These are phyloP conservation scores for Saxispiralis lemnorum DNA, from an alignment of 495 filamentous ascomycete genomes.

Conservation along the genomic window DNA sequence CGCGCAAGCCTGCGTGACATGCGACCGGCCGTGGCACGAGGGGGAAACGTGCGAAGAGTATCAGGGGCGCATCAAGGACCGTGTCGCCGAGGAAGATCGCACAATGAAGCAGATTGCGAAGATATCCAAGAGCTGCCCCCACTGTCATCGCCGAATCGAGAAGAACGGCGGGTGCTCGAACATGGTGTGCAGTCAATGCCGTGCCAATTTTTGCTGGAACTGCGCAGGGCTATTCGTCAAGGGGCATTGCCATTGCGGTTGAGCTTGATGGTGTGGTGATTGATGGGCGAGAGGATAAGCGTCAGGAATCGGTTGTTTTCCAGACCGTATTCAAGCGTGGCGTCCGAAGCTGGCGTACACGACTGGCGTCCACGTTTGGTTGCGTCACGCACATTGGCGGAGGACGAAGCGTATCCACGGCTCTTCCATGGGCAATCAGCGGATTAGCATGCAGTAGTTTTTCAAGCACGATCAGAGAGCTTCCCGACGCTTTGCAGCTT, in stretches of 20 bases:
- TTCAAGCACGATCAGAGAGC: no score
- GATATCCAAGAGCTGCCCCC: conserved; percentile 19
- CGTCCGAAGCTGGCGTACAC: no score
- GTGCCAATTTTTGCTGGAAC: conserved; percentile 10
- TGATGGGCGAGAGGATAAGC: no score
- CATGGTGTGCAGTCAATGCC: conserved; percentile 15
- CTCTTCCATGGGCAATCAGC: no score
- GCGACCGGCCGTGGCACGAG: conserved; percentile 25
- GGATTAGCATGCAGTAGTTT: no score
- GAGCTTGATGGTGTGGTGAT: no score
- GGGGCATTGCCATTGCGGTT: conserved; percentile 1
- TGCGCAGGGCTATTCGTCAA: background rate
- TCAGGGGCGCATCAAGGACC: conserved; percentile 16
- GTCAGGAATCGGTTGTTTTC: no score
- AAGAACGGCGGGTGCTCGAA: conserved; percentile 20
- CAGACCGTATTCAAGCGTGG: no score
- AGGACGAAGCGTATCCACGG: no score
- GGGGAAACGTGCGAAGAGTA: conserved; percentile 25
- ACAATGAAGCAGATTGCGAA: conserved; percentile 9
- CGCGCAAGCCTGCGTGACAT: conserved; percentile 23
- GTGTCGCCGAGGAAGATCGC: conserved; percentile 16
- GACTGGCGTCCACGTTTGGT: no score
- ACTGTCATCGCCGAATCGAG: conserved; percentile 17
- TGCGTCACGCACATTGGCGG: no score
- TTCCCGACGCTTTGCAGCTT: no score